phyloP scores from a whole-genome alignment of 257 asterid genomes.

The Solanum etuberosum region DNA sequence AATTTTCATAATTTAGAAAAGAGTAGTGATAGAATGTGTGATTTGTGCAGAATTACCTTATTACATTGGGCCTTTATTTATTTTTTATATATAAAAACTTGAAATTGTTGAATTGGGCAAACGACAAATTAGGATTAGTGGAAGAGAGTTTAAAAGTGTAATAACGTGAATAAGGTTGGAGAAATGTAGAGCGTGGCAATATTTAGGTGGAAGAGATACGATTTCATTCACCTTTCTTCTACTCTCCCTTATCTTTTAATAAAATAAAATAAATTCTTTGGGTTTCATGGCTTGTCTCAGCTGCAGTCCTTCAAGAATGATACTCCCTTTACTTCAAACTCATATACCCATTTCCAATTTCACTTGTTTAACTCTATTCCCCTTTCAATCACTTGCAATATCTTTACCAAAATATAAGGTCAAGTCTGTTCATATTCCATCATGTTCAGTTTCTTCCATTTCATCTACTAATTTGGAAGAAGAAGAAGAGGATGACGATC shows the following conservation, averaged over 20 bases:
- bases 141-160: neutral
- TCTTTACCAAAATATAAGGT: conserved; percentile 1
- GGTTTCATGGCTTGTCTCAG: conserved; percentile 50
- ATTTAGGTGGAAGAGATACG: neutral
- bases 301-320: conserved; percentile 31
- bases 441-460: conserved; percentile 49
- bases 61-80: too few relatives aligned
- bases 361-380: conserved; percentile 22
- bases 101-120: neutral
- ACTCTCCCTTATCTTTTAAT: neutral
- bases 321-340: conserved; percentile 3
- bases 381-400: conserved; percentile 7
- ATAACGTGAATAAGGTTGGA: neutral
- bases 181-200: neutral
- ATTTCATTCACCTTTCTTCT: neutral
- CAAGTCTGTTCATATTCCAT: conserved; percentile 19
- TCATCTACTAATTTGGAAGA: conserved; percentile 38
- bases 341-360: conserved; percentile 28
- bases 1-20: neutral
- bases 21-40: neutral
- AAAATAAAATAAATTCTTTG: neutral
- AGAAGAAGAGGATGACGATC: conserved; percentile 40
- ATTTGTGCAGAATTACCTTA: too few relatives aligned
- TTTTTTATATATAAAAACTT: too few relatives aligned
- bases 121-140: neutral